phyloP scores from a whole-genome alignment of 805 yeast species.

The Hanseniaspora jakobsenii region DNA sequence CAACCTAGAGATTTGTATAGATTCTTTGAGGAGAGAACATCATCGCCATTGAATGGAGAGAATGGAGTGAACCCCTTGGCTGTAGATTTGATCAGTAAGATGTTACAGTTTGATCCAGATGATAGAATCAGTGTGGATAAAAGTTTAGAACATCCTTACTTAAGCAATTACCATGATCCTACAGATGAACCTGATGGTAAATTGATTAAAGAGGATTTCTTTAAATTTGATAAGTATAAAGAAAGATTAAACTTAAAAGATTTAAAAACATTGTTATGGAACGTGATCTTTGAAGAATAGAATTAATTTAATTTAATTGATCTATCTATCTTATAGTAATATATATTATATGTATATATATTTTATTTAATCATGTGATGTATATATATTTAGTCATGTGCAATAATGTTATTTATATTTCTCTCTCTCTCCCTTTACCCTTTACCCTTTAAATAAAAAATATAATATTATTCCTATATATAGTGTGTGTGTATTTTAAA shows the following conservation, averaged over 20 bases:
- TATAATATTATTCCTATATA: too few species aligned
- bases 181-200: conserved; percentile 81
- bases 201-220: conserved; percentile 75
- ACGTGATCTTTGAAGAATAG: conserved; percentile 42
- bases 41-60: too few species aligned
- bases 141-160: conserved; percentile 78
- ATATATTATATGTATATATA: background rate
- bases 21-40: conserved; percentile 11
- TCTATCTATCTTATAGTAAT: too few species aligned
- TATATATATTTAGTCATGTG: too few species aligned
- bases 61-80: conserved; percentile 48
- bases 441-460: too few species aligned
- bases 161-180: conserved; percentile 84
- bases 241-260: conserved; percentile 67
- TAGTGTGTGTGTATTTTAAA: too few species aligned
- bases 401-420: too few species aligned
- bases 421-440: too few species aligned
- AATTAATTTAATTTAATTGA: background rate
- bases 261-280: conserved; percentile 63
- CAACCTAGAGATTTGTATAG: conserved; percentile 31
- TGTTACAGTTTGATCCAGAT: conserved; percentile 73
- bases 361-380: too few species aligned
- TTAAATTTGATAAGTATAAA: conserved; percentile 75
- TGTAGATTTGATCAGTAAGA: conserved; percentile 51
- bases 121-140: conserved; percentile 73